phyloP scores from a whole-genome alignment of 2,329 filamentous ascomycete species.

The Fusarium sp. region DNA sequence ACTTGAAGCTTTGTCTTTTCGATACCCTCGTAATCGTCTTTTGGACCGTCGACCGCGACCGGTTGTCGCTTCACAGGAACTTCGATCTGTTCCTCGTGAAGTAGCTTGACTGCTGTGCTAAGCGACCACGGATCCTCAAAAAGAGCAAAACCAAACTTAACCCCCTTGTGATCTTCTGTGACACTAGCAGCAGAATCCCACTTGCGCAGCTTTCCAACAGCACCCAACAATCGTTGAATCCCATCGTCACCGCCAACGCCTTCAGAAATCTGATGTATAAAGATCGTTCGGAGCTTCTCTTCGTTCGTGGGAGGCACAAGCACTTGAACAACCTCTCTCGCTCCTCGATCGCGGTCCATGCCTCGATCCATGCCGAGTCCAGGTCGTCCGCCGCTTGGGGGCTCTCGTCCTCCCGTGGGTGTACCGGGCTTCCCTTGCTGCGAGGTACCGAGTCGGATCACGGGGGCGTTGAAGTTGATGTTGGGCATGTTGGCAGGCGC shows the following conservation, averaged over 20 bases:
- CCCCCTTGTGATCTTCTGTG: slow-evolving; percentile 76
- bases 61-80: slow-evolving; percentile 83
- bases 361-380: slow-evolving; percentile 72
- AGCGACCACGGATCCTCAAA: slow-evolving; percentile 93
- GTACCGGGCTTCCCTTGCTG: slow-evolving; percentile 71
- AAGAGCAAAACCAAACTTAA: slow-evolving; percentile 94
- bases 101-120: slow-evolving; percentile 83
- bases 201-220: slow-evolving; percentile 82
- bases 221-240: slow-evolving; percentile 79
- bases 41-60: slow-evolving; percentile 57
- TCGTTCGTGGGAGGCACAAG: slow-evolving; percentile 86
- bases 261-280: slow-evolving; percentile 86
- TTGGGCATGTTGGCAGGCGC: slow-evolving; percentile 92
- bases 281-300: slow-evolving; percentile 91
- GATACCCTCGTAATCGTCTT: slow-evolving; percentile 64
- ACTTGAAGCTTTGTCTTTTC: slow-evolving; percentile 79
- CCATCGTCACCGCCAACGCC: slow-evolving; percentile 80
- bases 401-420: slow-evolving; percentile 57
- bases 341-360: slow-evolving; percentile 73
- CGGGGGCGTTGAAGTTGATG: slow-evolving; percentile 97
- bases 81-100: slow-evolving; percentile 83
- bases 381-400: slow-evolving; percentile 54
- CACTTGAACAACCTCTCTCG: slow-evolving; percentile 75
- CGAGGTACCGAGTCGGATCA: slow-evolving; percentile 90
- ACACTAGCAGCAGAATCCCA: slow-evolving; percentile 81